Percentiles rank a stretch among this genome's conserved stretches.
Conservation (phyloP, 1,139 yeast genomes). For the Scheffersomyces cryptocercus region DNA sequence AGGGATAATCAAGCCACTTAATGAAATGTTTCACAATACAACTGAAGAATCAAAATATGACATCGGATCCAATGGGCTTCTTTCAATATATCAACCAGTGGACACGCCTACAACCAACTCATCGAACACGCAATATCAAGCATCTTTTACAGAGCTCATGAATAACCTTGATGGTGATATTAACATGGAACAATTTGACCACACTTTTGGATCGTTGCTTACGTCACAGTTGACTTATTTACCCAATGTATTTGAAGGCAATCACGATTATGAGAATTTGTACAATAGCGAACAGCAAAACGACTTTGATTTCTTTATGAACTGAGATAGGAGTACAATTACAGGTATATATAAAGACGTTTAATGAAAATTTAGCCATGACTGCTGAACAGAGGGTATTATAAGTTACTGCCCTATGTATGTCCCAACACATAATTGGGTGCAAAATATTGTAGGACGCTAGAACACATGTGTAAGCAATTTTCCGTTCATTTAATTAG, state of each 20-base stretch:
- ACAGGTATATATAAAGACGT: too few relatives aligned
- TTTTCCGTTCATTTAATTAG: too few relatives aligned
- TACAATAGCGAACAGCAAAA: neutral
- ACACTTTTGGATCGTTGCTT: slow-evolving; percentile 12
- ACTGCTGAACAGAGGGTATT: slow-evolving; percentile 3
- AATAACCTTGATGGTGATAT: neutral
- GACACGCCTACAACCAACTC: neutral
- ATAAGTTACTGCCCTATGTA: neutral
- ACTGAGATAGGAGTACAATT: neutral
- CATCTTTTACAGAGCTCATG: neutral
- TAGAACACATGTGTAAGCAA: too few relatives aligned
- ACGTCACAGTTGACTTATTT: slow-evolving; percentile 14
- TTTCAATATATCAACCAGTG: too few relatives aligned
- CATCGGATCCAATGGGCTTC: too few relatives aligned
- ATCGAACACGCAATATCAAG: neutral
- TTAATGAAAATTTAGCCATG: neutral
- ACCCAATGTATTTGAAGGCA: slow-evolving; percentile 11
- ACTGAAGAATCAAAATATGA: too few relatives aligned
- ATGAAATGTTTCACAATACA: too few relatives aligned
- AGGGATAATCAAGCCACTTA: neutral
- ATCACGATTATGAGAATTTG: neutral
- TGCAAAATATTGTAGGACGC: too few relatives aligned
- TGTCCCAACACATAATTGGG: too few relatives aligned
- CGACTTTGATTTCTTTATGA: neutral
- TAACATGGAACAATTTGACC: slow-evolving; percentile 8